Percentiles rank a stretch among this genome's conserved stretches.
Conservation (phyloP, 805 yeast genomes). For the Zygoascus tannicola region DNA sequence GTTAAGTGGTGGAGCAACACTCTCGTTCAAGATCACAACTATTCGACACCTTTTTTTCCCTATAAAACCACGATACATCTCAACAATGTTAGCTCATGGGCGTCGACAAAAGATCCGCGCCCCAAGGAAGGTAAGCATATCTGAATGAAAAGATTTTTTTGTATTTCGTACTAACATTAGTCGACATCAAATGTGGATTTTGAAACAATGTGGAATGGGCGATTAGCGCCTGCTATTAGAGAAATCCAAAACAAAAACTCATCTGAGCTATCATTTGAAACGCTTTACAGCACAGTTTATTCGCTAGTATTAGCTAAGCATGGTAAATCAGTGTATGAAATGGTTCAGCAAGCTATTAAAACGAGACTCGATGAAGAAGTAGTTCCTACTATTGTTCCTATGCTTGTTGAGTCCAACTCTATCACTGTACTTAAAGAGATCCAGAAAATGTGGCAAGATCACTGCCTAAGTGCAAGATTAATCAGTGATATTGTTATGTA, state of each 20-base stretch:
- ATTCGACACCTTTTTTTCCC: no score
- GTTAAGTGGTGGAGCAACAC: no score
- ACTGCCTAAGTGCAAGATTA: constrained; percentile 61
- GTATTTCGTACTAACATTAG: background rate
- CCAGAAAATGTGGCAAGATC: constrained; percentile 57
- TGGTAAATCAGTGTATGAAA: constrained; percentile 57
- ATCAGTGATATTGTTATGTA: constrained; percentile 80
- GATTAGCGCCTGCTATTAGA: constrained; percentile 54
- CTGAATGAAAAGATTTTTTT: background rate
- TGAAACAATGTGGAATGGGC: constrained; percentile 51
- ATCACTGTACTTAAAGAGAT: constrained; percentile 28
- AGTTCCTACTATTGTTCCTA: constrained; percentile 13
- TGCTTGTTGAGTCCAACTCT: constrained; percentile 4
- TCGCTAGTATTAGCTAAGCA: constrained; percentile 60
- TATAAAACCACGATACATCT: no score
- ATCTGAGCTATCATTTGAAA: constrained; percentile 69
- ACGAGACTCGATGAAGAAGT: constrained; percentile 33
- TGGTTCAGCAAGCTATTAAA: constrained; percentile 42
- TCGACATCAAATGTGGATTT: constrained; percentile 35
- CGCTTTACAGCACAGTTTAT: constrained; percentile 70
- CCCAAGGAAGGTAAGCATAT: constrained; percentile 20
- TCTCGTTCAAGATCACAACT: no score
- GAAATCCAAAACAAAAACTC: constrained; percentile 69
- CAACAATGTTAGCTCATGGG: constrained; percentile 9
- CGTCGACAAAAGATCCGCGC: constrained; percentile 19